These are phyloP conservation scores for Salix udensis DNA, from an alignment of 345 rosid genomes.

Conservation along the genomic window DNA sequence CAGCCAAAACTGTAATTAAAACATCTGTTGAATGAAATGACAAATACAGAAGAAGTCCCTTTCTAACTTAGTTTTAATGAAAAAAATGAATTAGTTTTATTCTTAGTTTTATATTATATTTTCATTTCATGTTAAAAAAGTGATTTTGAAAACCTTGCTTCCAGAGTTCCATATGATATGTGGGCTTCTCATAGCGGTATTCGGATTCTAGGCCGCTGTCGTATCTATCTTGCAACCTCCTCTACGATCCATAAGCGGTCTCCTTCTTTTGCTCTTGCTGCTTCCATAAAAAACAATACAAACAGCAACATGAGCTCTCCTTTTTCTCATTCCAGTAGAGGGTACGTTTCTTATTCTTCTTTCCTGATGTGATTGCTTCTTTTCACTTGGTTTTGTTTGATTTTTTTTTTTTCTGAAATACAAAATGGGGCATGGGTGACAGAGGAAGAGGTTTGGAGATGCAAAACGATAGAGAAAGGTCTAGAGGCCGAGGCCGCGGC, in stretches of 20 bases:
- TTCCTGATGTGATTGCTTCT: no score
- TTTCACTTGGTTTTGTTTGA: background rate
- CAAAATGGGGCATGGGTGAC: background rate
- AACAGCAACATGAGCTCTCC: constrained; percentile 16
- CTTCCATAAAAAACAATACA: background rate
- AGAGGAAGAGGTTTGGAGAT: constrained; percentile 44
- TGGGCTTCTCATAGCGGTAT: background rate
- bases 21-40: background rate
- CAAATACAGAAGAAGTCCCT: background rate
- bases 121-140: no score
- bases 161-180: background rate
- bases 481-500: constrained; percentile 44
- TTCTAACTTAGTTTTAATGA: background rate
- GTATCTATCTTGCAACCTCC: background rate
- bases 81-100: background rate
- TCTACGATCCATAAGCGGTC: background rate
- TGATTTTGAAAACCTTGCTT: no score
- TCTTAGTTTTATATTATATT: no score
- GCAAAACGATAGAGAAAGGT: constrained; percentile 37
- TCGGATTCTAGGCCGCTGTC: constrained; percentile 1
- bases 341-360: background rate
- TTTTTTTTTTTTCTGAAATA: background rate
- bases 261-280: constrained; percentile 4
- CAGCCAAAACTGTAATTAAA: background rate
- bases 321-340: constrained; percentile 7